These are phyloP conservation scores for Aspergillus olivimuriae DNA, from an alignment of 495 filamentous ascomycete genomes.

Conservation along the genomic window DNA sequence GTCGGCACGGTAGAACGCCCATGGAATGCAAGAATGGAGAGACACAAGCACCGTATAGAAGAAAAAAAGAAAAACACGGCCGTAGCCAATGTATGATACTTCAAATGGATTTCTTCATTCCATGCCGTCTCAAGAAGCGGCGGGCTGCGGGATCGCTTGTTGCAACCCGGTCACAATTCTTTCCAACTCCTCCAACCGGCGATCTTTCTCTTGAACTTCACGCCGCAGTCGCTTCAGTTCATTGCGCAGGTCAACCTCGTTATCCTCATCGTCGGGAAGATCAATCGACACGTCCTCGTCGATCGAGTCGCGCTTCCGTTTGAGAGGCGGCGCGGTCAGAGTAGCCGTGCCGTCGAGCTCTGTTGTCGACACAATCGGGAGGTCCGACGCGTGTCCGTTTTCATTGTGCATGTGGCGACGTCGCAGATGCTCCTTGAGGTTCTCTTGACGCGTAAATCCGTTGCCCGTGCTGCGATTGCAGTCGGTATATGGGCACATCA, in stretches of 20 bases:
- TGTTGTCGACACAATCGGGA: constrained; percentile 22
- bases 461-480: constrained; percentile 80
- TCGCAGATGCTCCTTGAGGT: constrained; percentile 83
- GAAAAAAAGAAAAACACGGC: background rate
- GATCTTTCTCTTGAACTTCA: constrained; percentile 50
- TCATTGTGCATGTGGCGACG: constrained; percentile 66
- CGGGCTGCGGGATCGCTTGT: constrained; percentile 34
- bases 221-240: constrained; percentile 51
- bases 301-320: constrained; percentile 42
- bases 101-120: too few relatives aligned
- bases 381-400: constrained; percentile 31
- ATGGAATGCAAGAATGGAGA: constrained; percentile 16
- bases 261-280: constrained; percentile 31
- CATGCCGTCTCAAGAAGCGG: constrained; percentile 12
- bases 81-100: background rate
- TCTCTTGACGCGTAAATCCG: constrained; percentile 85
- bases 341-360: constrained; percentile 26
- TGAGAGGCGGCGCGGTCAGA: constrained; percentile 20
- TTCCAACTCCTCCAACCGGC: constrained; percentile 39
- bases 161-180: constrained; percentile 39
- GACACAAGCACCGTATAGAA: constrained; percentile 1
- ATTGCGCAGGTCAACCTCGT: constrained; percentile 44
- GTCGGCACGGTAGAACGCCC: constrained; percentile 17
- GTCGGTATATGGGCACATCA: constrained; percentile 74
- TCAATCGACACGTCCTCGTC: constrained; percentile 21